Base-by-base conservation (phyloP, 257 asterid genomes). In the Craterostigma plantagineum region DNA sequence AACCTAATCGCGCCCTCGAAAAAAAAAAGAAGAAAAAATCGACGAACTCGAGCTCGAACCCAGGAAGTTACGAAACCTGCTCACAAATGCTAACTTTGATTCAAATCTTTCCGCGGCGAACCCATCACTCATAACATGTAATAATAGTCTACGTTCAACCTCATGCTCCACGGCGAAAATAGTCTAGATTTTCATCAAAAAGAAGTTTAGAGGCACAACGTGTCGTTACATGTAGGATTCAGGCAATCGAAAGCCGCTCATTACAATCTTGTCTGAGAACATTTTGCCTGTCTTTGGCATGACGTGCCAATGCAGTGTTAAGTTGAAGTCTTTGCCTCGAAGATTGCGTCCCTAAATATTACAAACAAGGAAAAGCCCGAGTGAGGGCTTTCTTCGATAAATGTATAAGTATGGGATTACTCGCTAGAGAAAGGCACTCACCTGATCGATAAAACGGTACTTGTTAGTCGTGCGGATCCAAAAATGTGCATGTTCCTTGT, bases 241-340 rank as follows among this genome's bases (percentile, higher is more conserved):
- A 0, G 98, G 95, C 71, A 90, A 55, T 48, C 72, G 77, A 71
- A 44, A 79, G 50, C 91, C 99, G 38, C 65, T 57, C 96, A 79
- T 79, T 59, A 69, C 95, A 37, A 90, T 53, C 63, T 75, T 83
- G 71, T 80, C 85, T 0, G 75, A 84, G 35, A 76, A 70, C 94
- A 83, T 90, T 84, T 75, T 90, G 39, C 99, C 99, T 2, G 94
- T 77, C 77, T 83, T 90, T 3, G 99, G 99, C 99, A 90, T 90
- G 18, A 80, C 80, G 49, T 90, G 99, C 99, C 99, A 90, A 37
- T 83, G 96, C 76, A 83, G 33, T 23, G 99, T 79, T 57, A 90
- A 63, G 75, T 90, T 83, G 57, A 79, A 90, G 40, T 59, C 66
- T 60, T 65, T 79, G 51, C 92, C 94, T 1, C 84, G 70, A 43